Percentiles rank a stretch among this genome's conserved stretches.
Evolutionary conservation across 2,329 filamentous ascomycete genomes (phyloP).

Genomic region (Cytospora piceae): DNA sequence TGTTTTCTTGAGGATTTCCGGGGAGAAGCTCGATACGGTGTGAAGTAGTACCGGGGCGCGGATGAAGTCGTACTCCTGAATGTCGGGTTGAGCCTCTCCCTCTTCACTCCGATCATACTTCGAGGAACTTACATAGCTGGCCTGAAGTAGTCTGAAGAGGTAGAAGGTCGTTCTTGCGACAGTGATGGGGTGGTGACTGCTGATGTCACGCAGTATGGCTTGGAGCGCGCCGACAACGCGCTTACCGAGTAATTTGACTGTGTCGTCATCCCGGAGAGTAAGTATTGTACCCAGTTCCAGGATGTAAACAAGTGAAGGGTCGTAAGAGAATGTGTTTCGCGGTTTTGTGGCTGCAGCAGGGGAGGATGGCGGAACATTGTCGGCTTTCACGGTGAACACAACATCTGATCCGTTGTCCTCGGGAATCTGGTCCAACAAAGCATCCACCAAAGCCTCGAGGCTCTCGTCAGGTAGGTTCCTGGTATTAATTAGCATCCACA

Average conservation of each 20-base stretch:
- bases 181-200: slow-evolving; percentile 79
- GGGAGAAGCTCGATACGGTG: slow-evolving; percentile 83
- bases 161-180: slow-evolving; percentile 87
- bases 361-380: slow-evolving; percentile 64
- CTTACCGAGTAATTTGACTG: slow-evolving; percentile 74
- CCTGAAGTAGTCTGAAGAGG: slow-evolving; percentile 76
- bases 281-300: slow-evolving; percentile 87
- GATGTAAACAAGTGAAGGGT: slow-evolving; percentile 86
- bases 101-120: slow-evolving; percentile 33
- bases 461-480: slow-evolving; percentile 46
- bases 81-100: slow-evolving; percentile 27
- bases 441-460: slow-evolving; percentile 61
- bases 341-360: slow-evolving; percentile 63
- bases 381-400: slow-evolving; percentile 89
- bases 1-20: slow-evolving; percentile 75
- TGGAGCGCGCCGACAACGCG: slow-evolving; percentile 81
- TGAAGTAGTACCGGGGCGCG: slow-evolving; percentile 91
- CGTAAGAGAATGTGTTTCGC: slow-evolving; percentile 68
- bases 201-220: slow-evolving; percentile 76
- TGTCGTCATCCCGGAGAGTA: slow-evolving; percentile 74
- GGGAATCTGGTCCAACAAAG: slow-evolving; percentile 81
- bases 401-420: slow-evolving; percentile 76
- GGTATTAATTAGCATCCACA: not conserved
- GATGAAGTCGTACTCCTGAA: slow-evolving; percentile 83
- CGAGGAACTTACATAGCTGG: slow-evolving; percentile 73